These are phyloP conservation scores for Cercophora scortea DNA, from an alignment of 495 filamentous ascomycete species.

Conservation along the genomic window DNA sequence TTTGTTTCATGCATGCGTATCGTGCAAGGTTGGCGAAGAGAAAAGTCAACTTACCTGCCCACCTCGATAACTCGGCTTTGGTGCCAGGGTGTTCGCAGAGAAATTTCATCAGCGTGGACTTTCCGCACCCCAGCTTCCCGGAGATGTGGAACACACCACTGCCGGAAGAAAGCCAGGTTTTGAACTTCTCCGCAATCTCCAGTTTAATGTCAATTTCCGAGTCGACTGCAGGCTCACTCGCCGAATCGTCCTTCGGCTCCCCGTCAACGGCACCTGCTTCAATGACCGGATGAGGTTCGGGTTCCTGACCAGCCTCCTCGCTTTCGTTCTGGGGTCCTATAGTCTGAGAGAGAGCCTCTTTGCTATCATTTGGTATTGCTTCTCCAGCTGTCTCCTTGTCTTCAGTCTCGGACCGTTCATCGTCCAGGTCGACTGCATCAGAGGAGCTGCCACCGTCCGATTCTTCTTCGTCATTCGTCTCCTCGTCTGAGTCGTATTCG, in stretches of 20 bases:
- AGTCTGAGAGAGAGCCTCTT: too few relatives aligned
- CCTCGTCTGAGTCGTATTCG: neutral
- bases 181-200: neutral
- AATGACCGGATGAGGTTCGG: too few relatives aligned
- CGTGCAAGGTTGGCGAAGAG: neutral
- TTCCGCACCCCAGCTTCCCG: constrained; percentile 32
- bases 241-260: too few relatives aligned
- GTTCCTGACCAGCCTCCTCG: too few relatives aligned
- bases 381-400: too few relatives aligned
- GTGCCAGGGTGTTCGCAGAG: constrained; percentile 1
- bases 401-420: too few relatives aligned
- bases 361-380: too few relatives aligned
- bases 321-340: too few relatives aligned
- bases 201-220: neutral
- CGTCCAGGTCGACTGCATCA: too few relatives aligned
- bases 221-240: too few relatives aligned
- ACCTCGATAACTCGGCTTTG: constrained; percentile 3
- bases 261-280: too few relatives aligned
- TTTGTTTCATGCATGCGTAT: neutral
- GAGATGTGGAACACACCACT: constrained; percentile 21
- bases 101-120: constrained; percentile 25
- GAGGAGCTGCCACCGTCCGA: neutral
- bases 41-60: constrained; percentile 10
- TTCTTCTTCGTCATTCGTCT: neutral
- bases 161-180: constrained; percentile 3